phyloP scores from a whole-genome alignment of 2,329 filamentous ascomycete species.

The Mollisiaceae sp. region DNA sequence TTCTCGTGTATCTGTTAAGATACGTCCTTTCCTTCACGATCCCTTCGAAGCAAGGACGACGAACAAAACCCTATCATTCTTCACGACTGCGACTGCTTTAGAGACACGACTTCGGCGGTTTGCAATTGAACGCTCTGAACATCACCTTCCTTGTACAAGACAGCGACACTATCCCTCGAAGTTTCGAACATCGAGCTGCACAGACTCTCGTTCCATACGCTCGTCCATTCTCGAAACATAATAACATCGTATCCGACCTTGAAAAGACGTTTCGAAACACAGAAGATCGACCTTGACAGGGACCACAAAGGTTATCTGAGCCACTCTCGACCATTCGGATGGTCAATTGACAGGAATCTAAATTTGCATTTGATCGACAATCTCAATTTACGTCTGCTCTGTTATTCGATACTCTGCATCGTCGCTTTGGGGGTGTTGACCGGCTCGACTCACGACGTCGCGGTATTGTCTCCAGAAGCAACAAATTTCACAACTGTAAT shows the following conservation, averaged over 20 bases:
- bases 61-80: constrained; percentile 13
- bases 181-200: neutral
- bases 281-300: constrained; percentile 20
- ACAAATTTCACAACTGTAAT: constrained; percentile 16
- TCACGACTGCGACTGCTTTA: constrained; percentile 11
- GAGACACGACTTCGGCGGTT: constrained; percentile 10
- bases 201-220: constrained; percentile 1
- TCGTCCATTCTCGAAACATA: constrained; percentile 11
- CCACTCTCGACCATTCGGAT: constrained; percentile 11
- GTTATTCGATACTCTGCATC: neutral
- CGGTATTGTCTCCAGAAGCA: neutral
- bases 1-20: constrained; percentile 22
- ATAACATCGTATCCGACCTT: constrained; percentile 4
- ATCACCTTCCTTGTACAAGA: constrained; percentile 7
- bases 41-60: constrained; percentile 11
- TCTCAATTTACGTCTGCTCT: constrained; percentile 18
- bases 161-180: neutral
- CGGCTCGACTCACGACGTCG: constrained; percentile 14
- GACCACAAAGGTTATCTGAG: constrained; percentile 29
- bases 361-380: constrained; percentile 5
- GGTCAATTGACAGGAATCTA: constrained; percentile 9
- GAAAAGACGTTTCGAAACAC: constrained; percentile 19
- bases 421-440: constrained; percentile 5
- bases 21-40: constrained; percentile 29
- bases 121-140: constrained; percentile 2